A percentile compares a stretch with the other conserved stretches of the same genome.
Conservation (phyloP, 306 rosid species). For the Canavalia gladiata region DNA sequence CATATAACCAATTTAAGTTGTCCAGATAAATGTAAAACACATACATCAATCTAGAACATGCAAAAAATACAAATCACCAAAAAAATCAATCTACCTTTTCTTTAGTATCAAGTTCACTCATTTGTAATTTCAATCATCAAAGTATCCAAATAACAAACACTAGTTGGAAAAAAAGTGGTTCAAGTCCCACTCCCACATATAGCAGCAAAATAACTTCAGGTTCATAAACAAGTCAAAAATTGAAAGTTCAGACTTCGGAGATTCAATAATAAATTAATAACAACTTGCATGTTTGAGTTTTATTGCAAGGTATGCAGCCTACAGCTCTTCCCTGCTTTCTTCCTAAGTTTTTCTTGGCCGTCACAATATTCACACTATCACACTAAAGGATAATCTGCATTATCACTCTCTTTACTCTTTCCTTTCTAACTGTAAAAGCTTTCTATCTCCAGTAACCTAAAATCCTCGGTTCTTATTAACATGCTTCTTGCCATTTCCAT, state of each 20-base stretch:
- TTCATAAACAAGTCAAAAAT: not conserved
- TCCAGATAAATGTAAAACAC: not conserved
- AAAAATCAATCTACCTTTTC: not conserved
- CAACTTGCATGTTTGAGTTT: constrained; percentile 3
- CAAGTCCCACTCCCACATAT: not conserved
- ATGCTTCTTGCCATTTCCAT: not conserved
- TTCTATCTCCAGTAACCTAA: constrained; percentile 4
- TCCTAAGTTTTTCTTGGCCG: not conserved
- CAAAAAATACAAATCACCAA: not conserved
- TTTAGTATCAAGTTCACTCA: not conserved
- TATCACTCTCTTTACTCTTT: not conserved
- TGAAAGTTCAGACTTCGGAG: not conserved
- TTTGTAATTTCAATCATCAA: not conserved
- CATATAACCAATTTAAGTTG: constrained; percentile 10
- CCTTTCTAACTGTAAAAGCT: not conserved
- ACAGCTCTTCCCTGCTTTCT: not conserved
- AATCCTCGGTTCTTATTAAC: not conserved
- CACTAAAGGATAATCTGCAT: not conserved
- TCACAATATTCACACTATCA: not conserved
- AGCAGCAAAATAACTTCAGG: constrained; percentile 13
- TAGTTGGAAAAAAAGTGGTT: not conserved
- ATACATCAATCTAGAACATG: constrained; percentile 2
- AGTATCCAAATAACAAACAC: not conserved
- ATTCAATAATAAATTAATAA: not conserved
- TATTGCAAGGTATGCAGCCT: not conserved